Percentiles rank a stretch among this genome's conserved stretches.
phyloP scores from a whole-genome alignment of 2,329 filamentous ascomycete genomes.

The Trichophyton schoenleinii region DNA sequence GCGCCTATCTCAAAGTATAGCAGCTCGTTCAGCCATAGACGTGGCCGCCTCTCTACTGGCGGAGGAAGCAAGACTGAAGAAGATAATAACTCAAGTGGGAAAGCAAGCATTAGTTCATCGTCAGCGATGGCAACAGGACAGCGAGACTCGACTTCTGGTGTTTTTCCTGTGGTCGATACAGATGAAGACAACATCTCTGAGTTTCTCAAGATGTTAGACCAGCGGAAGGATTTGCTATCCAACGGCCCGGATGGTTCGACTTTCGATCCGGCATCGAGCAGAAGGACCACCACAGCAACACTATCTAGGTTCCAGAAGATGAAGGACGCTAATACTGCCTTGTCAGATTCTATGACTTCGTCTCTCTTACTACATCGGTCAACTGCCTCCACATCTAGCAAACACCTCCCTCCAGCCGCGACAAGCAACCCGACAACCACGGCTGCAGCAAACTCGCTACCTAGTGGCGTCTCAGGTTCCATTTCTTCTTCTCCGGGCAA shows the following conservation, averaged over 20 bases:
- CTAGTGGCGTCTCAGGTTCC: constrained; percentile 35
- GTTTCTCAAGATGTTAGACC: constrained; percentile 79
- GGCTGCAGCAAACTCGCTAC: background rate
- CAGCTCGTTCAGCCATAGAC: constrained; percentile 84
- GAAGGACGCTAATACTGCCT: constrained; percentile 73
- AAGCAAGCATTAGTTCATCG: constrained; percentile 40
- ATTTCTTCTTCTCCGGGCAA: constrained; percentile 83
- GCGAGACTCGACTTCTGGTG: constrained; percentile 43
- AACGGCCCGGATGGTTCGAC: constrained; percentile 40
- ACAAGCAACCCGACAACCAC: constrained; percentile 44
- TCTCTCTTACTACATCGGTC: constrained; percentile 76
- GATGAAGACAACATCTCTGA: constrained; percentile 91
- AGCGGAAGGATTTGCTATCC: constrained; percentile 70
- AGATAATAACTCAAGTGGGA: constrained; percentile 47
- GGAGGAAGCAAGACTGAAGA: constrained; percentile 48
- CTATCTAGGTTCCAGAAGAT: constrained; percentile 77
- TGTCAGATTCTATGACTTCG: constrained; percentile 88
- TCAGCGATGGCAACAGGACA: constrained; percentile 17
- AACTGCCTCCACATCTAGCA: constrained; percentile 52
- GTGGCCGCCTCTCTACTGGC: constrained; percentile 63
- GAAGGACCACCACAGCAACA: constrained; percentile 64
- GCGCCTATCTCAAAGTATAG: constrained; percentile 71
- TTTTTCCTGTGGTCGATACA: constrained; percentile 59
- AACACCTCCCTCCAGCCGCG: constrained; percentile 55
- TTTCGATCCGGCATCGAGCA: constrained; percentile 49